These are phyloP conservation scores for Ascoidea tarda DNA, from an alignment of 805 yeast species.

Conservation along the genomic window DNA sequence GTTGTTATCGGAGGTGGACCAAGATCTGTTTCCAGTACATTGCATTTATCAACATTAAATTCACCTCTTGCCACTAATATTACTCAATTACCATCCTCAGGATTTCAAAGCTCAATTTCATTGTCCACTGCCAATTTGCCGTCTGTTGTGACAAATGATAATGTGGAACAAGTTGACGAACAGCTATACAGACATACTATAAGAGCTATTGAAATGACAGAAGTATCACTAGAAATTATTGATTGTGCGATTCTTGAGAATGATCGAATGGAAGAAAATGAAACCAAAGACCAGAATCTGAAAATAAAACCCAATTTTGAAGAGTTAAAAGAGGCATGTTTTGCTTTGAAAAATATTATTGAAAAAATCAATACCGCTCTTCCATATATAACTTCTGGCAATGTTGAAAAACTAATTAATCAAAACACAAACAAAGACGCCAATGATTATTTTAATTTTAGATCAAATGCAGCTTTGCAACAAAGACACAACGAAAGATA, in stretches of 20 bases:
- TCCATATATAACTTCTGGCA: background rate
- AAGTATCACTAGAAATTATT: too few relatives aligned
- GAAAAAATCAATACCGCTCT: background rate
- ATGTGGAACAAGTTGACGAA: background rate
- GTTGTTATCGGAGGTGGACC: too few relatives aligned
- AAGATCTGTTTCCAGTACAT: background rate
- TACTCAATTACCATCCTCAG: background rate
- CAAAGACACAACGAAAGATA: background rate
- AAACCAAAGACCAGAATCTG: too few relatives aligned
- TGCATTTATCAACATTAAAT: background rate
- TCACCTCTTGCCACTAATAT: background rate
- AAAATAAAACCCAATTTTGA: background rate
- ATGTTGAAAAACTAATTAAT: background rate
- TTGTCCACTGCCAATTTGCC: background rate
- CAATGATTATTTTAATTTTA: conserved; percentile 13
- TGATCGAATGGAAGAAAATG: background rate
- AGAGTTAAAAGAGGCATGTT: background rate
- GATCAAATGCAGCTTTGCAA: background rate
- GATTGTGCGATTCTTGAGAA: background rate
- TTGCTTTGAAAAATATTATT: background rate
- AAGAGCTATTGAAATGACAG: background rate
- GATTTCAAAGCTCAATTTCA: background rate
- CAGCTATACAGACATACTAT: background rate
- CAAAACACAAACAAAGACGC: conserved; percentile 8
- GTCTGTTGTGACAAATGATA: background rate